phyloP scores from a whole-genome alignment of 129 eudicot genomes.

The Centella asiatica region DNA sequence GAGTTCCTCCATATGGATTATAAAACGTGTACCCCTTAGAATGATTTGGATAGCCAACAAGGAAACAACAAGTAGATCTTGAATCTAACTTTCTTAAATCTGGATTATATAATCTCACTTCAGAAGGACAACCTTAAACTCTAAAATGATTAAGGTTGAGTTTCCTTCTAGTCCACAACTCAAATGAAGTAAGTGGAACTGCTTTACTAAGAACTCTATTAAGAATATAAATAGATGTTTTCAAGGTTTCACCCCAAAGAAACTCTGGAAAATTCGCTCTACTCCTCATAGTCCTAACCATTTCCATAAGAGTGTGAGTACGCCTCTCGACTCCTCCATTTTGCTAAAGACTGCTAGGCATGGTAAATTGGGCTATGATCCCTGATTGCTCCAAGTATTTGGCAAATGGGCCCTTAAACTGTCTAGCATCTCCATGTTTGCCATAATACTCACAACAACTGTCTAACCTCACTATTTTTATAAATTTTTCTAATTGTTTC shows the following conservation, averaged over 20 bases:
- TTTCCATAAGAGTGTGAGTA: neutral
- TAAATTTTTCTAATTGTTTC: too few species aligned
- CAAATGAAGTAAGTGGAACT: neutral
- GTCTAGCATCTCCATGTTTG: too few species aligned
- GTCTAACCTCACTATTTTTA: neutral
- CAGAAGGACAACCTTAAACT: neutral
- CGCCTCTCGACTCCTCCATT: neutral
- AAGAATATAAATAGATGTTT: too few species aligned
- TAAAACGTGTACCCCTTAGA: neutral
- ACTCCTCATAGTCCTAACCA: neutral
- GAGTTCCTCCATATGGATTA: neutral
- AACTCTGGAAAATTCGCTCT: neutral
- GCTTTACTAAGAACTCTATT: neutral
- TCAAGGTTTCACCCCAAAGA: neutral
- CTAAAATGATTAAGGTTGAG: neutral
- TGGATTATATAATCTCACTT: neutral
- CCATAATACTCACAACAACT: neutral
- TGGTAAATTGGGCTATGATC: neutral
- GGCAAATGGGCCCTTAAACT: neutral
- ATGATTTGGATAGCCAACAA: neutral
- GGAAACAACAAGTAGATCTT: neutral
- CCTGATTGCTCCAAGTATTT: neutral
- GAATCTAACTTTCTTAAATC: neutral
- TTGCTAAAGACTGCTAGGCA: neutral
- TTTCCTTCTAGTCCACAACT: neutral